Conservation (phyloP, 1,139 yeast genomes). For the Yamadazyma spencermartinsiae region DNA sequence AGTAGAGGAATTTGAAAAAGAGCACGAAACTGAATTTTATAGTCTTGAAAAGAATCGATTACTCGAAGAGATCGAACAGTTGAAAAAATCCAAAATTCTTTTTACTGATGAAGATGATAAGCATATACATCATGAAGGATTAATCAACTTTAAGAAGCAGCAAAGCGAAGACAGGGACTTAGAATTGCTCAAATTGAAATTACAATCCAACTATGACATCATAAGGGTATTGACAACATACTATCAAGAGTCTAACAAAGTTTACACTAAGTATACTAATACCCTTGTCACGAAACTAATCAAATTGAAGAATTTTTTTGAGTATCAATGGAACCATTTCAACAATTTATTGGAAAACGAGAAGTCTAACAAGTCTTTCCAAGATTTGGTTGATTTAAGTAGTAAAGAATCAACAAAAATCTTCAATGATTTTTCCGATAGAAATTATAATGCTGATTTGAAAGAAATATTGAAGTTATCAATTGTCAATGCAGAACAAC, state of each 20-base stretch:
- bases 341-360: slow-evolving; percentile 22
- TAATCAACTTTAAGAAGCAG: slow-evolving; percentile 17
- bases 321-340: slow-evolving; percentile 35
- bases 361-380: slow-evolving; percentile 13
- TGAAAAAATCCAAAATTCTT: slow-evolving; percentile 27
- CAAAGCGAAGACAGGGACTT: slow-evolving; percentile 30
- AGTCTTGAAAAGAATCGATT: slow-evolving; percentile 18
- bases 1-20: slow-evolving; percentile 17
- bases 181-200: slow-evolving; percentile 35
- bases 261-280: slow-evolving; percentile 34
- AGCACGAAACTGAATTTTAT: slow-evolving; percentile 13
- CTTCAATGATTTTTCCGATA: slow-evolving; percentile 30
- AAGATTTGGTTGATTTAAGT: slow-evolving; percentile 34
- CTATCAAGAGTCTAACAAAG: slow-evolving; percentile 41
- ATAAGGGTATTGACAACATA: slow-evolving; percentile 34
- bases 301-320: slow-evolving; percentile 42
- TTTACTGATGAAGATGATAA: slow-evolving; percentile 20
- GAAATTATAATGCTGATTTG: slow-evolving; percentile 31
- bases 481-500: neutral
- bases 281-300: slow-evolving; percentile 36
- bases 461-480: slow-evolving; percentile 18
- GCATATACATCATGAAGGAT: slow-evolving; percentile 30
- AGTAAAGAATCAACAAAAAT: slow-evolving; percentile 38
- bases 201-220: slow-evolving; percentile 36
- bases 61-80: slow-evolving; percentile 25